phyloP scores from a whole-genome alignment of 2,329 filamentous ascomycete species.

The Botrytis fragariae region DNA sequence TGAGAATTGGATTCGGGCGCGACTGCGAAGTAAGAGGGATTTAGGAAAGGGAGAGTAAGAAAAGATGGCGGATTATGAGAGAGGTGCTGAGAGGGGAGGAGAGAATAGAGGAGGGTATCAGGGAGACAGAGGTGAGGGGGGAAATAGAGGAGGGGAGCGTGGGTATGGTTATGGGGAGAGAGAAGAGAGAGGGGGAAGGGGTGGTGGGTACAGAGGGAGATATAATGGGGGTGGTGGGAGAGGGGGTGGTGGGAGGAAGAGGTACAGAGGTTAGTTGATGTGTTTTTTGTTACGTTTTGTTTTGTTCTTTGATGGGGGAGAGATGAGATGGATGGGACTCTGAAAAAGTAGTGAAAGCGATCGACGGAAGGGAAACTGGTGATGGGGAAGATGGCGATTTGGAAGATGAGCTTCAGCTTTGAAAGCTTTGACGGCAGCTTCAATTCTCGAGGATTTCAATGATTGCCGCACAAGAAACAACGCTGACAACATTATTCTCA shows the following conservation, averaged over 20 bases:
- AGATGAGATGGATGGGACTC: background rate
- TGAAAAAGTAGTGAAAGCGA: background rate
- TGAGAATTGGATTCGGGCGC: background rate
- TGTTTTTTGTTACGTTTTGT: background rate
- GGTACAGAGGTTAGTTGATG: conserved; percentile 66
- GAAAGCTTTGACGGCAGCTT: background rate
- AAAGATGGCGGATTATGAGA: conserved; percentile 7
- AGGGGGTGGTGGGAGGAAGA: conserved; percentile 68
- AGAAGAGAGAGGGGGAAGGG: background rate
- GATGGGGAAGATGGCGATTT: background rate
- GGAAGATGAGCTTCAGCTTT: background rate
- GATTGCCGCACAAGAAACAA: conserved; percentile 17
- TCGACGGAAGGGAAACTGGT: background rate
- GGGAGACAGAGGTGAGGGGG: background rate
- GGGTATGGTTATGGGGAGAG: conserved; percentile 37
- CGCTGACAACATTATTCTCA: conserved; percentile 29
- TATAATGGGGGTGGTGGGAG: conserved; percentile 39
- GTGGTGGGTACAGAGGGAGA: conserved; percentile 40
- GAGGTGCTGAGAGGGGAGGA: background rate
- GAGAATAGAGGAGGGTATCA: background rate
- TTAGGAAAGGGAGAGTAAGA: background rate
- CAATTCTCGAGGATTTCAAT: background rate
- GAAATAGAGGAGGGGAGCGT: background rate
- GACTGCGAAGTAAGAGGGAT: background rate
- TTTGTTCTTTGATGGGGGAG: background rate